A percentile compares a stretch with the other conserved stretches of the same genome.
Evolutionary conservation across 495 filamentous ascomycete genomes (phyloP).

Genomic region (Trichoderma virens): DNA sequence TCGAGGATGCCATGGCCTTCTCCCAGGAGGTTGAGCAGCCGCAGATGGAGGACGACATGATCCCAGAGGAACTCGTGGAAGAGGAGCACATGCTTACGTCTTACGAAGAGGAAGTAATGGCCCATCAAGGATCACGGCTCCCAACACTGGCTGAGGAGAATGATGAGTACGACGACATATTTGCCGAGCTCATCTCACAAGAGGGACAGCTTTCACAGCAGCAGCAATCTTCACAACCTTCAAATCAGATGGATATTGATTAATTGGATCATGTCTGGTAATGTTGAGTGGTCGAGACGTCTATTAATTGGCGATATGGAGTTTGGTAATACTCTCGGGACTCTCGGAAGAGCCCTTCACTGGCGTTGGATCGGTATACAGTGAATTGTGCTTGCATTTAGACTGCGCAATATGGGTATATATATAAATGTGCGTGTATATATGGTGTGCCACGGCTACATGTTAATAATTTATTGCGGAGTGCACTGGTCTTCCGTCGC

Average conservation of each 20-base stretch:
- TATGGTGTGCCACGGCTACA: background rate
- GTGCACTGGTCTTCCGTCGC: constrained; percentile 66
- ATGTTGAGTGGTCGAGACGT: background rate
- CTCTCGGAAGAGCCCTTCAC: background rate
- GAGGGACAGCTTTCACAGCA: constrained; percentile 1
- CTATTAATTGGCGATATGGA: background rate
- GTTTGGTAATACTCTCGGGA: background rate
- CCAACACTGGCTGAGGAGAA: constrained; percentile 35
- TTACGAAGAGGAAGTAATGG: constrained; percentile 7
- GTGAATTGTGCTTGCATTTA: background rate
- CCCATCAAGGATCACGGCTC: constrained; percentile 11
- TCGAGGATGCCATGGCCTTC: constrained; percentile 12
- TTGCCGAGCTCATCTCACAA: constrained; percentile 36
- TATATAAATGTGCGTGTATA: background rate
- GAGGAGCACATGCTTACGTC: constrained; percentile 18
- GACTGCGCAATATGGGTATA: constrained; percentile 1
- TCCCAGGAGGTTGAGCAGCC: background rate
- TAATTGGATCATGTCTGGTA: background rate
- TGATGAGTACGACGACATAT: constrained; percentile 50
- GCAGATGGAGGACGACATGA: constrained; percentile 1
- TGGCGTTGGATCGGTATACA: constrained; percentile 9
- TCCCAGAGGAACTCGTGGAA: constrained; percentile 3
- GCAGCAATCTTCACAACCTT: background rate
- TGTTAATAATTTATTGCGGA: constrained; percentile 47
- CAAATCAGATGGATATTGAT: constrained; percentile 3